These are phyloP conservation scores for Diophrys sp. DNA, from an alignment of 73 alveolate species.

Conservation along the genomic window DNA sequence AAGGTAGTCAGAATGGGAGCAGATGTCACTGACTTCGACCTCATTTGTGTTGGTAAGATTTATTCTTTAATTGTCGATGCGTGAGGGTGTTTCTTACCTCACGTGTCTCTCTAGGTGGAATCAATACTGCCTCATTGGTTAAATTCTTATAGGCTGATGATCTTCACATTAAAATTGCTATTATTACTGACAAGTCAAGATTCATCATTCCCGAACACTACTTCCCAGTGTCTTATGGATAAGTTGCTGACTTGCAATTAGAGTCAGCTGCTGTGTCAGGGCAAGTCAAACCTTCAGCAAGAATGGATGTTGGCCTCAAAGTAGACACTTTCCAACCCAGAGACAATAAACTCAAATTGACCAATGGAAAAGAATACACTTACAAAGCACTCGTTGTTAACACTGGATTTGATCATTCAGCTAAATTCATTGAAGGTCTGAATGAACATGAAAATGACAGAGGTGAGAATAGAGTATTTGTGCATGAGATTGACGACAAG, in stretches of 20 bases:
- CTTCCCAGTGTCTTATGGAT: conserved; percentile 49
- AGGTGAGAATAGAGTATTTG: conserved; percentile 34
- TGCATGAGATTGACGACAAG: conserved; percentile 37
- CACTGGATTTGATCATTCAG: conserved; percentile 54
- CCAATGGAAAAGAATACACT: conserved; percentile 72
- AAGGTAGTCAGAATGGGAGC: conserved; percentile 51
- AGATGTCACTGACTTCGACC: conserved; percentile 36
- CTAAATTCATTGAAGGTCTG: conserved; percentile 62
- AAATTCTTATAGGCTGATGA: conserved; percentile 48
- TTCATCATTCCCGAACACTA: conserved; percentile 38
- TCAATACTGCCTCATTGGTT: conserved; percentile 38
- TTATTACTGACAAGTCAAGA: conserved; percentile 28
- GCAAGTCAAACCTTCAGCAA: conserved; percentile 45
- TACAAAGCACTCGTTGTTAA: conserved; percentile 72
- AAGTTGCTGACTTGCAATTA: conserved; percentile 35
- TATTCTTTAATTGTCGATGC: too few species aligned
- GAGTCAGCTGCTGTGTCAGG: conserved; percentile 48
- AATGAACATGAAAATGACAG: conserved; percentile 32
- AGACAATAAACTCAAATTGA: conserved; percentile 59
- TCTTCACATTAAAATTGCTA: conserved; percentile 32
- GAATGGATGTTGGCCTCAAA: conserved; percentile 28
- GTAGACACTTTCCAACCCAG: conserved; percentile 52
- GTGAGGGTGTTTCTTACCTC: too few species aligned
- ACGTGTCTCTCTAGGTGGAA: conserved; percentile 45
- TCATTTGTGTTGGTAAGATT: conserved; percentile 40